Conservation (phyloP, 768 basidiomycete species). For the Russula compacta region DNA sequence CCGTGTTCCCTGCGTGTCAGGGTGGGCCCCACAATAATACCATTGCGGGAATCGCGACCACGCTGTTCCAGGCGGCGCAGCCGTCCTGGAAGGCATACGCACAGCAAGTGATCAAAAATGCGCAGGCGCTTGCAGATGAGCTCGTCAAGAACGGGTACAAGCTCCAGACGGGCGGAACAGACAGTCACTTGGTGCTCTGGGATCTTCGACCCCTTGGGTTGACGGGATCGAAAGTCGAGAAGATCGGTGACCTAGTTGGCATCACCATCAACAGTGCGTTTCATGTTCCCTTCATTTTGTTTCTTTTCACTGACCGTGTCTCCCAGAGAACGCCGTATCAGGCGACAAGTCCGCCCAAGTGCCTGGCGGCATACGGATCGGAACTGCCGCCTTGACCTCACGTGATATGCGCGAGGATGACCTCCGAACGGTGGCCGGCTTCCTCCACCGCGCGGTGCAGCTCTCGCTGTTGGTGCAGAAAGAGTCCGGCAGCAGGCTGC, state of each 20-base stretch:
- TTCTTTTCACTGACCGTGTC: background rate
- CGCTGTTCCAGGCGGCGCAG: conserved; percentile 83
- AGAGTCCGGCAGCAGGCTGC: conserved; percentile 87
- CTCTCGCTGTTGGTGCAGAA: conserved; percentile 84
- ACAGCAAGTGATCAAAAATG: conserved; percentile 88
- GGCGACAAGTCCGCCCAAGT: conserved; percentile 93
- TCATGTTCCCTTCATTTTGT: background rate
- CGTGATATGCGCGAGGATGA: conserved; percentile 87
- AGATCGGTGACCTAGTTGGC: conserved; percentile 92
- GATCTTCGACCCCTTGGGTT: conserved; percentile 90
- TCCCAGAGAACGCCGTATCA: conserved; percentile 86
- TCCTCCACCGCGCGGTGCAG: conserved; percentile 93
- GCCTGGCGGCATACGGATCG: conserved; percentile 95
- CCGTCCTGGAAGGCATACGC: conserved; percentile 90
- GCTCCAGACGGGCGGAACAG: conserved; percentile 93
- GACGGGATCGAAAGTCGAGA: conserved; percentile 98
- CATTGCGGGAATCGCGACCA: conserved; percentile 89
- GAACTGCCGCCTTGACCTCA: conserved; percentile 89
- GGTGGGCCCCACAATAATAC: conserved; percentile 99
- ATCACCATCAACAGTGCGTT: conserved; percentile 91
- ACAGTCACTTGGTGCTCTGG: conserved; percentile 98
- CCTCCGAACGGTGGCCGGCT: conserved; percentile 76
- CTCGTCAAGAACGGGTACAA: conserved; percentile 81
- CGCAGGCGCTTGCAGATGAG: conserved; percentile 60
- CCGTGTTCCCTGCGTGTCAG: conserved; percentile 99